A percentile compares a stretch with the other conserved stretches of the same genome.
Evolutionary conservation across 1,284 basidiomycete species (phyloP).

Genomic region (Thecaphora frezii): DNA sequence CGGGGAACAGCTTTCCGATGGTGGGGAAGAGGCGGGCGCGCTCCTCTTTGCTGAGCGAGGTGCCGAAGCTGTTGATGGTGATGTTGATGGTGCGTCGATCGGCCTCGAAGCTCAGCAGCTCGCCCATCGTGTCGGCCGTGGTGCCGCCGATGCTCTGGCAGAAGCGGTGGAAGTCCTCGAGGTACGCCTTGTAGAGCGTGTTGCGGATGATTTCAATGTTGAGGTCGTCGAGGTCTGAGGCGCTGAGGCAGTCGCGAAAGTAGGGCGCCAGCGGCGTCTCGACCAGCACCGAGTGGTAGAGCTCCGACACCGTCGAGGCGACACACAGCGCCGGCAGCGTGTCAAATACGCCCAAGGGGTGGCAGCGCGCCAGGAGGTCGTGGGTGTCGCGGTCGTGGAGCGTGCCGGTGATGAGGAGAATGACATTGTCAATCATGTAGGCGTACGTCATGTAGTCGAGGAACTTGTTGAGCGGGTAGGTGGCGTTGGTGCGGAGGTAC

Average conservation of each 20-base stretch:
- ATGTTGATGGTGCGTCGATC: conserved; percentile 96
- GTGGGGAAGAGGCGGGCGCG: conserved; percentile 93
- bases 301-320: conserved; percentile 97
- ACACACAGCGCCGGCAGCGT: conserved; percentile 99
- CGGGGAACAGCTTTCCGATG: conserved; percentile 90
- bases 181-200: conserved; percentile 98
- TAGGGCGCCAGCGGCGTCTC: conserved; percentile 97
- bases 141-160: conserved; percentile 72
- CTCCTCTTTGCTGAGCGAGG: conserved; percentile 90
- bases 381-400: conserved; percentile 96
- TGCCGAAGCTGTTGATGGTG: conserved; percentile 98
- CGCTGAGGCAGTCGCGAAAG: conserved; percentile 92
- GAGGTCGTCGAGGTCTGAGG: conserved; percentile 93
- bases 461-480: conserved; percentile 86
- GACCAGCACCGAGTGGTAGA: conserved; percentile 93
- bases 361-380: conserved; percentile 92
- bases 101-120: conserved; percentile 93
- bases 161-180: conserved; percentile 93
- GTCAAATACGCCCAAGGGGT: conserved; percentile 94
- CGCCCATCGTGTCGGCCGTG: conserved; percentile 37
- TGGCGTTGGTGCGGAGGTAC: conserved; percentile 85
- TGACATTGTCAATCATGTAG: conserved; percentile 99
- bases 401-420: conserved; percentile 94
- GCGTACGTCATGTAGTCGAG: conserved; percentile 98
- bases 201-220: conserved; percentile 99